Evolutionary conservation across 345 rosid species (phyloP).

Genomic region (Syzygium oleosum): DNA sequence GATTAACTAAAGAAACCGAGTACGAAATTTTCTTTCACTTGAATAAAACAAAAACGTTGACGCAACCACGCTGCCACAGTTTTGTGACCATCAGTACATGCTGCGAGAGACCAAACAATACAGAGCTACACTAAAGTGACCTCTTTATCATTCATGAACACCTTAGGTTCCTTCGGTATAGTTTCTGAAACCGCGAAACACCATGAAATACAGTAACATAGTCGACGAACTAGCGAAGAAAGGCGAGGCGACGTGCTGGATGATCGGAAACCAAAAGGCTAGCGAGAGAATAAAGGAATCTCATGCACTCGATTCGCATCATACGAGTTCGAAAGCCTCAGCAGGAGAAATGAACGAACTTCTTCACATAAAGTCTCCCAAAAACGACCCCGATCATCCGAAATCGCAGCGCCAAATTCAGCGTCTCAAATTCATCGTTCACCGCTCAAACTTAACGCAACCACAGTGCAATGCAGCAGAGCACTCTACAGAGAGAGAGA

Average conservation of each 20-base stretch:
- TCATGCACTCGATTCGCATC: neutral
- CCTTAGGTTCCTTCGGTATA: neutral
- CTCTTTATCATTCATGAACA: neutral
- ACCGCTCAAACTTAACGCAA: neutral
- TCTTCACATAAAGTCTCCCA: neutral
- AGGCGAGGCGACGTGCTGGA: neutral
- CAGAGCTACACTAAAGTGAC: neutral
- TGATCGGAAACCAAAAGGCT: neutral
- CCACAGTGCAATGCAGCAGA: neutral
- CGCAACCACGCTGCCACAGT: neutral
- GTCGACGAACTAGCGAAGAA: neutral
- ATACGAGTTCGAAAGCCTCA: neutral
- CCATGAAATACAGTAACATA: neutral
- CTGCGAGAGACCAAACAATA: neutral
- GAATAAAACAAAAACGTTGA: neutral
- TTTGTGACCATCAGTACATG: neutral
- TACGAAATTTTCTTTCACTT: neutral
- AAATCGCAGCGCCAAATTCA: neutral
- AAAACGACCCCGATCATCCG: neutral
- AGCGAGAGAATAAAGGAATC: neutral
- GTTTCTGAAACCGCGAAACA: neutral
- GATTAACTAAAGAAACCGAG: neutral
- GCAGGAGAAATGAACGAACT: fast-evolving
- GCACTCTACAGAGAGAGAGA: neutral
- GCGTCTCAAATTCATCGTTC: neutral